Conservation (phyloP, 2,329 filamentous ascomycete genomes). For the Diaporthe aspalathi region DNA sequence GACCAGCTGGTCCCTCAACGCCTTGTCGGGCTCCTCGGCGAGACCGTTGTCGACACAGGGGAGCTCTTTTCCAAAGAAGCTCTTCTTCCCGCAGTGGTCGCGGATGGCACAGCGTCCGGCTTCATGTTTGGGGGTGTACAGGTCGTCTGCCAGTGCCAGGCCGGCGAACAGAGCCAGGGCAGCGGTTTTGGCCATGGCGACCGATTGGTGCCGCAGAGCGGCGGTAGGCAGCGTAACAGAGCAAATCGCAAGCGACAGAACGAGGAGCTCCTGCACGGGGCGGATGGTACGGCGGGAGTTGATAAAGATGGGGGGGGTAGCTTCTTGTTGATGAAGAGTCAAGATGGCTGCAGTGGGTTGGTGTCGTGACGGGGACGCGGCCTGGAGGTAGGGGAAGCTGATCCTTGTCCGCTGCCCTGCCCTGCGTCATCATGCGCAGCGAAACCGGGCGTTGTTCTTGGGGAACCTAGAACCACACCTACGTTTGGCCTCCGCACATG, state of each 20-base stretch:
- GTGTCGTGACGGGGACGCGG: slow-evolving; percentile 18
- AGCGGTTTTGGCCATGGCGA: slow-evolving; percentile 53
- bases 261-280: background rate
- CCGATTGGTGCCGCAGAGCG: slow-evolving; percentile 37
- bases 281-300: background rate
- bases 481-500: background rate
- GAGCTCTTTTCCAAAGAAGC: slow-evolving; percentile 88
- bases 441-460: background rate
- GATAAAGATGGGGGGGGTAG: slow-evolving; percentile 6
- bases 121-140: slow-evolving; percentile 76
- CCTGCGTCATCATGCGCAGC: slow-evolving; percentile 14
- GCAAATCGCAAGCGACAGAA: slow-evolving; percentile 3
- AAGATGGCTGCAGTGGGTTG: background rate
- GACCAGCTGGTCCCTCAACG: slow-evolving; percentile 81
- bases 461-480: background rate
- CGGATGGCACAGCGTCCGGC: slow-evolving; percentile 89
- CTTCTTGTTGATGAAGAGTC: background rate
- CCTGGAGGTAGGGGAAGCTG: slow-evolving; percentile 10
- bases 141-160: slow-evolving; percentile 43
- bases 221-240: background rate
- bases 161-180: slow-evolving; percentile 50
- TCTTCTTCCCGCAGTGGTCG: slow-evolving; percentile 90
- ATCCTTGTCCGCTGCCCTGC: slow-evolving; percentile 6
- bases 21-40: slow-evolving; percentile 78
- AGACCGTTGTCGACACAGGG: slow-evolving; percentile 93